Evolutionary conservation across 306 rosid genomes (phyloP).

Genomic region (Cicer judaicum): DNA sequence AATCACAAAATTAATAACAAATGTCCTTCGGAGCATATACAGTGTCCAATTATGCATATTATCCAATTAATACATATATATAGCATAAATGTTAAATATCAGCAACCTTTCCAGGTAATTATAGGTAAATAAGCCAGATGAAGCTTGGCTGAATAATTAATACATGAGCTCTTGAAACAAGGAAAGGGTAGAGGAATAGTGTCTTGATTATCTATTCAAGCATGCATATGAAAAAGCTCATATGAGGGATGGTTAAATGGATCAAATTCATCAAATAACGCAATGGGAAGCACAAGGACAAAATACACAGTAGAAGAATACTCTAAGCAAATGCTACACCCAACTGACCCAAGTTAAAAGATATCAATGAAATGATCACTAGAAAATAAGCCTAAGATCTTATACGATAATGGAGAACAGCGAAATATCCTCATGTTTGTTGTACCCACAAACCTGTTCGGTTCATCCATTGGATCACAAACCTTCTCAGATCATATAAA

Average conservation of each 20-base stretch:
- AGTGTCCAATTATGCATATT: not conserved
- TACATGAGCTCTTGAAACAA: slow-evolving; percentile 5
- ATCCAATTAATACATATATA: not conserved
- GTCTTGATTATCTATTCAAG: slow-evolving; percentile 26
- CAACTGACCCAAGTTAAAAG: not conserved
- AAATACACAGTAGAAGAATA: not conserved
- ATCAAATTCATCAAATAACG: not conserved
- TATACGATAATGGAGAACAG: not conserved
- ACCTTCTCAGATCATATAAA: slow-evolving; percentile 14
- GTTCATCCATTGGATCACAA: slow-evolving; percentile 29
- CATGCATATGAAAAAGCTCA: slow-evolving; percentile 3
- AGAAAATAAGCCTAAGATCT: slow-evolving; percentile 4
- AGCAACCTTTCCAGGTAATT: not conserved
- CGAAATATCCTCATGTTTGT: not conserved
- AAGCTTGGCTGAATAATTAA: not conserved
- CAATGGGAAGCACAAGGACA: not conserved
- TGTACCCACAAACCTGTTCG: not conserved
- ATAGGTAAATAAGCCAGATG: not conserved
- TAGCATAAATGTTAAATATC: not conserved
- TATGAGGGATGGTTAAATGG: not conserved
- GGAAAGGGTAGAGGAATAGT: not conserved
- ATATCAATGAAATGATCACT: slow-evolving; percentile 8
- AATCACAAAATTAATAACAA: not conserved
- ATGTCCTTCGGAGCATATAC: not conserved
- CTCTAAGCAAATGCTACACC: not conserved